Conservation (phyloP, 1,284 basidiomycete species). For the Cryptococcus hybrid region DNA sequence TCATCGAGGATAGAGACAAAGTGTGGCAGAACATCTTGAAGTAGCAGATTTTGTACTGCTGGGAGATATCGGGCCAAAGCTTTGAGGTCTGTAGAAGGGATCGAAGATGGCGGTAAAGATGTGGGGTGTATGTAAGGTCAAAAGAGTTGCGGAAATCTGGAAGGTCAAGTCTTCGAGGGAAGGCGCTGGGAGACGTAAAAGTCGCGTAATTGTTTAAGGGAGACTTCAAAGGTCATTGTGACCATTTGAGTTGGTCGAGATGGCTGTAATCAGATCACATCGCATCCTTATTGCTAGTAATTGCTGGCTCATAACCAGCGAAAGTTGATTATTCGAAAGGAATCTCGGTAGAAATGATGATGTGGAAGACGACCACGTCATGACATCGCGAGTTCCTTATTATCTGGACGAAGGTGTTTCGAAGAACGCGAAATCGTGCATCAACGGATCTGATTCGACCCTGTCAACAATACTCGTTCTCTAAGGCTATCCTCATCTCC, state of each 20-base stretch:
- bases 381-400: too few species aligned
- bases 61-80: slow-evolving; percentile 29
- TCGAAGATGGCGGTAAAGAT: slow-evolving; percentile 5
- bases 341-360: too few species aligned
- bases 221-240: neutral
- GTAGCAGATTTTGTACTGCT: slow-evolving; percentile 26
- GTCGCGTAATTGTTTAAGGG: slow-evolving; percentile 26
- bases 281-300: neutral
- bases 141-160: slow-evolving; percentile 21
- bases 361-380: too few species aligned
- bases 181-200: slow-evolving; percentile 22
- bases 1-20: slow-evolving; percentile 62
- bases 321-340: too few species aligned
- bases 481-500: too few species aligned
- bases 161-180: slow-evolving; percentile 20
- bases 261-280: neutral
- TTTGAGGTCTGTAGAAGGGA: slow-evolving; percentile 1
- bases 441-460: too few species aligned
- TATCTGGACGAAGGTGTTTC: too few species aligned
- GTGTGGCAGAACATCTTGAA: slow-evolving; percentile 60
- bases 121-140: slow-evolving; percentile 18
- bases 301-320: too few species aligned
- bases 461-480: too few species aligned
- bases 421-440: too few species aligned
- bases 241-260: neutral